Evolutionary conservation across 2,329 filamentous ascomycete species (phyloP), one percentile per base, ranked within the genome.

Genomic region (Aspergillus sp.): DNA sequence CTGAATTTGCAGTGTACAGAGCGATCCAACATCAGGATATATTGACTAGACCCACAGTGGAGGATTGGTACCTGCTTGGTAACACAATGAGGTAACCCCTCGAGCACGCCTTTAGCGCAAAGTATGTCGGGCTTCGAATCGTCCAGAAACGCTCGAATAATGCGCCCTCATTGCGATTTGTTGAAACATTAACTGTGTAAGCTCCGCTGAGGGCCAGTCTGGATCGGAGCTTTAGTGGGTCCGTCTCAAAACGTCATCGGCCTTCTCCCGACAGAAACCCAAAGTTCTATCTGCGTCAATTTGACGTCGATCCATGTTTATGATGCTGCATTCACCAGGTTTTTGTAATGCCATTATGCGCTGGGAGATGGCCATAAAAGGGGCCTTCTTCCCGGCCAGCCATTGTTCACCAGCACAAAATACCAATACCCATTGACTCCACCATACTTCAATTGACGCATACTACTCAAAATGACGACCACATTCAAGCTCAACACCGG

Each of bases 401-500:
- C 5, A 7, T 21, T 36, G 5, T n/a, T 11, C 11, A 13, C 51
- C n/a, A 42, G 8, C 23, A 41, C 17, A 56, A n/a, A 27, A 23
- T 19, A 25, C 36, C 41, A 27, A 23, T 19, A 25, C 36, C 41
- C 4, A 42, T 32, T 23, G n/a, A 19, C 21, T 44, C 17, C 17
- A 7, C 30, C 32, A 27, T 15, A 49, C 21, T 23, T 8, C 21
- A 57, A 57, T 54, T 57, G 17, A 50, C 41, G 44, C 17, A 19
- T 47, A 54, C 17, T 38, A 42, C 27, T 47, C 39, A 63, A 55
- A 8, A 74, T 70, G 69, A 42, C 67, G 30, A 79, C 77, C 8
- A 73, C 61, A 36, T 75, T 78, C 66, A 79, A 78, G 61, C 70
- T 83, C 25, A 83, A 82, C 66, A 82, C 79, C 10, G 80, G 80